Conservation (phyloP, 2,329 filamentous ascomycete genomes). For the Curvularia eragrostidis region DNA sequence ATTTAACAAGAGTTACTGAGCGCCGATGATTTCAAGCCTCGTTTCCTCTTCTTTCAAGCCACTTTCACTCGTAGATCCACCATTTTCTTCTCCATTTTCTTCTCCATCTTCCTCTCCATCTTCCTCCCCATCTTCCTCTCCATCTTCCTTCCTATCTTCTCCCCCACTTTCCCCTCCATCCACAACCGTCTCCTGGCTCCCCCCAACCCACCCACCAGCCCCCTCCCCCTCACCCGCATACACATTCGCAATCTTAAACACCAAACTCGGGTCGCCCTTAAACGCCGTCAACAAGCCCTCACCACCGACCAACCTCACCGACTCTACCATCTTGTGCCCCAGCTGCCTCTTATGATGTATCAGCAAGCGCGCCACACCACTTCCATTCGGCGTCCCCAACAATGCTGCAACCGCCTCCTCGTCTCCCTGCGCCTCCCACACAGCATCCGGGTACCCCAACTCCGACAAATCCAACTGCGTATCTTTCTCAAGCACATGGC, state of each 20-base stretch:
- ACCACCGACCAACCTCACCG: not conserved
- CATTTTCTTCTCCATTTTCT: too few relatives aligned
- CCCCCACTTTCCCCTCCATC: not conserved
- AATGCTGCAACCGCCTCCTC: not conserved
- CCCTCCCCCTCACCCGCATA: not conserved
- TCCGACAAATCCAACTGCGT: not conserved
- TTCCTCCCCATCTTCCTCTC: too few relatives aligned
- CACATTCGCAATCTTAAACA: not conserved
- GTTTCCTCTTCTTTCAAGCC: not conserved
- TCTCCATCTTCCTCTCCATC: too few relatives aligned
- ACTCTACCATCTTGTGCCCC: not conserved
- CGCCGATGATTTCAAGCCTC: not conserved
- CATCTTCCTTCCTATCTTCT: too few relatives aligned
- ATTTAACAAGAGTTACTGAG: not conserved
- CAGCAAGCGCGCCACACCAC: not conserved
- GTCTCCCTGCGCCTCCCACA: not conserved
- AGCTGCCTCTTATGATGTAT: not conserved
- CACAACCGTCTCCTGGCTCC: not conserved
- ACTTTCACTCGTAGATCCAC: not conserved
- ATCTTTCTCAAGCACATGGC: not conserved
- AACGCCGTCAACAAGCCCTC: not conserved
- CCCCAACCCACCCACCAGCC: not conserved
- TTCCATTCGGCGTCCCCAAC: conserved; percentile 3
- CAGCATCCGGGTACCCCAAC: not conserved
- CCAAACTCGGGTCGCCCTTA: not conserved